Base-by-base conservation (phyloP, 2,329 filamentous ascomycete species). In the Cladosporium colombiae region DNA sequence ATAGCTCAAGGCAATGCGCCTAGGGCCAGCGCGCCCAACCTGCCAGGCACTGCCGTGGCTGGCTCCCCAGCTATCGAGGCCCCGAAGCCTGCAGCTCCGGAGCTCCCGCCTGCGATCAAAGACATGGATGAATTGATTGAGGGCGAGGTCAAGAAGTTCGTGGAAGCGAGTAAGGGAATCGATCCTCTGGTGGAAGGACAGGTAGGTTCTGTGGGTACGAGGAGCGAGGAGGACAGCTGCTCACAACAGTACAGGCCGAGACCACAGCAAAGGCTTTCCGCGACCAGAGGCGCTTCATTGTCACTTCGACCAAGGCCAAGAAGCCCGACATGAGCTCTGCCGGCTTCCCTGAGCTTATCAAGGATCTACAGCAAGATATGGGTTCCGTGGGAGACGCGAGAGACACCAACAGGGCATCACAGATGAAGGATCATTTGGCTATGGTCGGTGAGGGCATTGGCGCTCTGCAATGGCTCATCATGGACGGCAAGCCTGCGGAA, bases 371-470 rank as follows among this genome's bases (percentile, higher is more conserved):
- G 79, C 88, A 91, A 67, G 88, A 90, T 64, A 89, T 96, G 69
- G 88, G 90, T 74, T 87, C 87, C 56, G 92, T 95, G 64, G 89
- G 88, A 73, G 89, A 91, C 69, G 86, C 97, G 74, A 90, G 92
- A 77, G 93, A 97, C 73, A 84, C 85, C 66, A 96, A 96, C 78
- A 88, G 93, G 52, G 87, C 86, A 10, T 89, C 90, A 1, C 85
- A 89, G 1, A 82, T 91, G 70, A 92, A 92, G 75, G 90, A 91
- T 72, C 92, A 97, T 71, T 82, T 99, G 58, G 91, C 90, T 74
- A 89, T 93, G 71, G 91, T 98, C 33, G 89, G 92, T 0, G 94
- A 98, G 75, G 93, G 93, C 70, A 93, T 97, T 70, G 90, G 92
- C 75, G 89, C 93, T 46, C 82, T 99, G 66, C 92, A 91, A 37